Conservation (phyloP, 139 green algal genomes). For the Bryopsis sp. region DNA sequence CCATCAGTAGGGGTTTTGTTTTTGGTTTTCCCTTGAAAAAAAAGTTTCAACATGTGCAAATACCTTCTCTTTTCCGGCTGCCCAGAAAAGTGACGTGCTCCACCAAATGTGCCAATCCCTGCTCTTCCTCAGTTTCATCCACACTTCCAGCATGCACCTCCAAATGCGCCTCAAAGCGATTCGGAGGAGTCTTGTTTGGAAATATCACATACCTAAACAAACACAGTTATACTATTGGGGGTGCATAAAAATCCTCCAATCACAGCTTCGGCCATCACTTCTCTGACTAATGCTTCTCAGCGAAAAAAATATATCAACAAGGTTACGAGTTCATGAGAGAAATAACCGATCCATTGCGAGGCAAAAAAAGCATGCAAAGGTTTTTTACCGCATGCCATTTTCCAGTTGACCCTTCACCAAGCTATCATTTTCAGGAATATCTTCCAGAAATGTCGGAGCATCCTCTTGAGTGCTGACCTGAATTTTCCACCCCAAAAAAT, state of each 20-base stretch:
- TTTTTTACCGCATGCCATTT: slow-evolving; percentile 19
- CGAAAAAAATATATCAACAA: too few relatives aligned
- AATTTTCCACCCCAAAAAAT: too few relatives aligned
- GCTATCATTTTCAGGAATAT: not conserved
- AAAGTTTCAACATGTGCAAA: too few relatives aligned
- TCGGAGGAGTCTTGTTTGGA: slow-evolving; percentile 81
- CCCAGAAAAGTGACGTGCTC: slow-evolving; percentile 99
- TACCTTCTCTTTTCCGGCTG: slow-evolving; percentile 23
- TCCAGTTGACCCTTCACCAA: slow-evolving; percentile 6
- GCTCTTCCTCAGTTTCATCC: slow-evolving; percentile 68
- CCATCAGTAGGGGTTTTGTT: too few relatives aligned
- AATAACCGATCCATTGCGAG: too few relatives aligned
- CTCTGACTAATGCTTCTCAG: too few relatives aligned
- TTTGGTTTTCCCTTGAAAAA: too few relatives aligned
- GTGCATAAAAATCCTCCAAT: too few relatives aligned
- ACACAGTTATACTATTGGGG: too few relatives aligned
- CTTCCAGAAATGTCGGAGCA: slow-evolving; percentile 15
- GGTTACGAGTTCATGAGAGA: too few relatives aligned
- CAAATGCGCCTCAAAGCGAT: slow-evolving; percentile 90
- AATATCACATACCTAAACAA: slow-evolving; percentile 98
- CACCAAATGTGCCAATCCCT: slow-evolving; percentile 94
- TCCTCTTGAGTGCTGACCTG: slow-evolving; percentile 6
- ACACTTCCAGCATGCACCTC: slow-evolving; percentile 78
- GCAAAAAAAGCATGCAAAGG: too few relatives aligned
- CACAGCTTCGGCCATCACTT: too few relatives aligned